phyloP scores from a whole-genome alignment of 2,329 filamentous ascomycete genomes.

The Chaetomium olivaceum region DNA sequence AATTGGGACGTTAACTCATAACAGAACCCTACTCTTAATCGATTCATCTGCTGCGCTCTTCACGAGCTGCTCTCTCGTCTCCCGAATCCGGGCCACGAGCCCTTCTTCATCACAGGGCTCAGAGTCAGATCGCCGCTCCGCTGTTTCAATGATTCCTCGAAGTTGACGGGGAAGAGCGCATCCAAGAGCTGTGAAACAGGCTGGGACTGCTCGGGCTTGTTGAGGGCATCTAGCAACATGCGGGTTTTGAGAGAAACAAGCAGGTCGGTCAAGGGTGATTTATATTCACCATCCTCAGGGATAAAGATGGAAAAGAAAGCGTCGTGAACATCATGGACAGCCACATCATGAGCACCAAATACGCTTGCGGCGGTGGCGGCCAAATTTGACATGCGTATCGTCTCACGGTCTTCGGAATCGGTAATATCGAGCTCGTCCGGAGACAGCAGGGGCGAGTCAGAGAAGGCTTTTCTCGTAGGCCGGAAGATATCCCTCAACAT shows the following conservation, averaged over 20 bases:
- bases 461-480: conserved; percentile 39
- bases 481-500: conserved; percentile 39
- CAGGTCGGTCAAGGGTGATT: conserved; percentile 44
- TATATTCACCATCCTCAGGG: conserved; percentile 41
- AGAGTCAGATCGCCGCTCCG: conserved; percentile 49
- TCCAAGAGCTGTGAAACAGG: conserved; percentile 50
- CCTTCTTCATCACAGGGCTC: conserved; percentile 53
- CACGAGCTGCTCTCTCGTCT: conserved; percentile 50
- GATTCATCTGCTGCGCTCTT: conserved; percentile 55
- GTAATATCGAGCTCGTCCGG: conserved; percentile 43
- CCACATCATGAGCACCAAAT: conserved; percentile 41
- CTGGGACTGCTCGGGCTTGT: conserved; percentile 47
- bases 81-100: conserved; percentile 46
- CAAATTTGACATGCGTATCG: conserved; percentile 51
- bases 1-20: neutral
- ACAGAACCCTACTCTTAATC: conserved; percentile 33
- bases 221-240: conserved; percentile 55
- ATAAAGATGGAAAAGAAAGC: conserved; percentile 49
- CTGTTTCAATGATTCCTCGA: conserved; percentile 51
- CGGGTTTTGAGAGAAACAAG: conserved; percentile 52
- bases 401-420: conserved; percentile 42
- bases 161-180: conserved; percentile 57
- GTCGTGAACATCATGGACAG: conserved; percentile 47
- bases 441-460: conserved; percentile 38
- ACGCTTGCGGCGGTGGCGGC: conserved; percentile 48